These are phyloP conservation scores for Plasmodium vinckei DNA, from an alignment of 169 alveolate species.

Conservation along the genomic window DNA sequence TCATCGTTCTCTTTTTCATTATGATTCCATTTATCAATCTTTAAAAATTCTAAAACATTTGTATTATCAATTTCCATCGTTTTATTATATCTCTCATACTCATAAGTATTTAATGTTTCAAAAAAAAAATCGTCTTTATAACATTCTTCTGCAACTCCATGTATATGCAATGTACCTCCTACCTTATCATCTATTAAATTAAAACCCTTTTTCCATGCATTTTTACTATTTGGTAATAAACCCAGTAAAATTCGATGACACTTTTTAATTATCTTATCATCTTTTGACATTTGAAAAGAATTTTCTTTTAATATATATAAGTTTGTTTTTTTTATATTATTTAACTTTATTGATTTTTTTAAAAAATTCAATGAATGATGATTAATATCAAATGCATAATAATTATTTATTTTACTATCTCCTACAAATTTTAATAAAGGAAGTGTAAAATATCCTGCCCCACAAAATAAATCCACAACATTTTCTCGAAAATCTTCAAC, in stretches of 20 bases:
- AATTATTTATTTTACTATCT: constrained; percentile 41
- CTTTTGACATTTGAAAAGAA: constrained; percentile 42
- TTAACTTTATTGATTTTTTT: constrained; percentile 20
- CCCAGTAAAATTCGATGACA: constrained; percentile 81
- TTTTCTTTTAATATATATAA: constrained; percentile 16
- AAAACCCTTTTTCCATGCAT: constrained; percentile 84
- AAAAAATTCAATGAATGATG: constrained; percentile 52
- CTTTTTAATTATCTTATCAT: constrained; percentile 74
- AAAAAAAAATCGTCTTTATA: constrained; percentile 8
- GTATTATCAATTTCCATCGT: background rate
- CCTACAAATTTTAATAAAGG: constrained; percentile 78
- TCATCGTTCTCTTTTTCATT: background rate
- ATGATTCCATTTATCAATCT: background rate
- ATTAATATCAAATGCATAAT: constrained; percentile 82
- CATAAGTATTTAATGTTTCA: constrained; percentile 2
- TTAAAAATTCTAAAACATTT: background rate
- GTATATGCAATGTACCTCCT: constrained; percentile 85
- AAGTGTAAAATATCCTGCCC: constrained; percentile 85
- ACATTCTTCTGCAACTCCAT: constrained; percentile 41
- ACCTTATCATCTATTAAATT: constrained; percentile 50
- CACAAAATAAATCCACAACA: constrained; percentile 87
- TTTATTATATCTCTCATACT: background rate
- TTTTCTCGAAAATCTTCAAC: constrained; percentile 32
- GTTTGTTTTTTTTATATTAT: constrained; percentile 22
- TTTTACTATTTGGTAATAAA: constrained; percentile 79